These are phyloP conservation scores for Colletotrichum siamense DNA, from an alignment of 2,329 filamentous ascomycete genomes.

Conservation along the genomic window DNA sequence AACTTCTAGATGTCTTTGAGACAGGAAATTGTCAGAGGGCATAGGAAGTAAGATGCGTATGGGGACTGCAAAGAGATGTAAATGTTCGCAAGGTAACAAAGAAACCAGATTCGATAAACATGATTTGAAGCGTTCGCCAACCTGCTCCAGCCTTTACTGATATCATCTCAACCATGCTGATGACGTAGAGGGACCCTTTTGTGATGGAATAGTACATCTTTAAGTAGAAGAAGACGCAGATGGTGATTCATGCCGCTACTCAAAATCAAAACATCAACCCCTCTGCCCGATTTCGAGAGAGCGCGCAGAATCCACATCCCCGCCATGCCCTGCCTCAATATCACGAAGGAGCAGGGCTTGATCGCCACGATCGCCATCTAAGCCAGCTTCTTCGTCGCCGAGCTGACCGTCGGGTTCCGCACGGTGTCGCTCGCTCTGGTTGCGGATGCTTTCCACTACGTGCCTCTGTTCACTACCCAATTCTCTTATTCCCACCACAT, in stretches of 20 bases:
- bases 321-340: slow-evolving; percentile 24
- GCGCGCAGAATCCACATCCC: not conserved
- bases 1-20: no score
- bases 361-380: slow-evolving; percentile 54
- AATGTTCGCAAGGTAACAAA: no score
- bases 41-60: no score
- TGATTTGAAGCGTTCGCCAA: no score
- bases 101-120: no score
- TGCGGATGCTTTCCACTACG: slow-evolving; percentile 82
- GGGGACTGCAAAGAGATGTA: no score
- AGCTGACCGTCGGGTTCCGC: slow-evolving; percentile 69
- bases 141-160: no score
- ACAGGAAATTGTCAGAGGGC: no score
- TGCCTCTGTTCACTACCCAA: slow-evolving; percentile 38
- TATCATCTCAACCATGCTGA: no score
- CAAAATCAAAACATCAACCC: accelerated
- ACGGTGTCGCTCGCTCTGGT: slow-evolving; percentile 75
- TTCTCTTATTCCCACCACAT: no score
- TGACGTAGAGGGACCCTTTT: not conserved
- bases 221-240: not conserved
- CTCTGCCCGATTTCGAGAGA: not conserved
- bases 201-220: not conserved
- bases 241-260: not conserved
- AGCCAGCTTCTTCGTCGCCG: slow-evolving; percentile 55
- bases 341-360: slow-evolving; percentile 50